phyloP scores from a whole-genome alignment of 768 basidiomycete species.

The Suillus subaureus region DNA sequence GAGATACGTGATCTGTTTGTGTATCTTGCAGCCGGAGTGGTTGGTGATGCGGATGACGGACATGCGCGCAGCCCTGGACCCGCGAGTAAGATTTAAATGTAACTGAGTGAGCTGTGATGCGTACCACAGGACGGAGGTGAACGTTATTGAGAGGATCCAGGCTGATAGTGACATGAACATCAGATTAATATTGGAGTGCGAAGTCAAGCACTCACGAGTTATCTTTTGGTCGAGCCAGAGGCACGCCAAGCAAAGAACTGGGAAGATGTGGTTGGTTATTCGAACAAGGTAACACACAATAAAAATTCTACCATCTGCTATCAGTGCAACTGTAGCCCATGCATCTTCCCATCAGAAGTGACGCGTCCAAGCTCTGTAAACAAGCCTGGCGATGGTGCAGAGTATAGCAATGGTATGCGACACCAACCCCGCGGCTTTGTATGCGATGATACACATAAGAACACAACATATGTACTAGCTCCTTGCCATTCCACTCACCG shows the following conservation, averaged over 20 bases:
- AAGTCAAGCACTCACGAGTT: conserved; percentile 11
- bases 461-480: background rate
- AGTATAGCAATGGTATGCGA: conserved; percentile 26
- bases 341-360: conserved; percentile 35
- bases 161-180: background rate
- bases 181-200: background rate
- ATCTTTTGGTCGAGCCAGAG: conserved; percentile 9
- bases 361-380: conserved; percentile 21
- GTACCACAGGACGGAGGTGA: conserved; percentile 26
- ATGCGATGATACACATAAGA: background rate
- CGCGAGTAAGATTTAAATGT: conserved; percentile 9
- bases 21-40: conserved; percentile 8
- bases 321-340: conserved; percentile 26
- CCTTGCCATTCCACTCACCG: background rate
- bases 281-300: background rate
- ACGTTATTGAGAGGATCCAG: conserved; percentile 20
- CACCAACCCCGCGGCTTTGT: conserved; percentile 17
- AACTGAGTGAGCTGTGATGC: background rate
- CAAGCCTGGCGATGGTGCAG: conserved; percentile 26
- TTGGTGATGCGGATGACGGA: conserved; percentile 24
- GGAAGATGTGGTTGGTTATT: background rate
- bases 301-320: conserved; percentile 13
- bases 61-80: conserved; percentile 23
- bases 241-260: conserved; percentile 14
- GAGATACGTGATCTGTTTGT: conserved; percentile 9